Base-by-base conservation (phyloP, 169 alveolate species). In the Theileria parva region DNA sequence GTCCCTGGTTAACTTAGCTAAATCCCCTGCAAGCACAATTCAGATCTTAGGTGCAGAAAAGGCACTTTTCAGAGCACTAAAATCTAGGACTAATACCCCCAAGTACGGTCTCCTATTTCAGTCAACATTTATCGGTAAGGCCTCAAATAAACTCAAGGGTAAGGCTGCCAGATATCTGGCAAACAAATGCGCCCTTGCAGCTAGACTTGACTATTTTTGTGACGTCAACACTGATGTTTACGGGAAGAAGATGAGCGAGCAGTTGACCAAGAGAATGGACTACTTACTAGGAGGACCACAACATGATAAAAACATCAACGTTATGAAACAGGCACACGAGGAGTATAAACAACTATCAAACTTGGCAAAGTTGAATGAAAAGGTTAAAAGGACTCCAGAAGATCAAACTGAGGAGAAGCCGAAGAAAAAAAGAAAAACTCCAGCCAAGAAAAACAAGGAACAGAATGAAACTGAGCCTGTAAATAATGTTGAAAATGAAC, bases 1-100 rank as follows among this genome's bases (percentile, higher is more conserved):
- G 23, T 89, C 98, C 50, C 87, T 97, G 28, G 94, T 93, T 28
- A 95, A 95, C 86, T 87, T 97, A 57, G 98, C 99, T 0, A 97
- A 97, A 81, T 94, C 94, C 91, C 99, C 99, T 15, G 99, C 99
- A 32, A 94, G 98, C 55, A 96, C 99, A 55, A 95, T 97, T 30
- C 96, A 97, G 86, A 96, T 97, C 17, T 89, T 97, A 50, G 99
- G 99, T 21, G 98, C 99, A 50, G 98, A 96, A 83, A 96, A 97
- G 93, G 99, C 99, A 12, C 92, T 98, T 27, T 98, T 98, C 88
- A 86, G 99, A 63, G 99, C 99, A 2, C 88, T 98, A 65, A 98
- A 98, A 92, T 95, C 98, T 23, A 95, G 95, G 88, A 97, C 98
- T 57, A 96, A 96, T 74, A 98, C 99, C 27, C 99, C 99, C n/a